phyloP scores from a whole-genome alignment of 148 eudicot species.

The Cornus florida region DNA sequence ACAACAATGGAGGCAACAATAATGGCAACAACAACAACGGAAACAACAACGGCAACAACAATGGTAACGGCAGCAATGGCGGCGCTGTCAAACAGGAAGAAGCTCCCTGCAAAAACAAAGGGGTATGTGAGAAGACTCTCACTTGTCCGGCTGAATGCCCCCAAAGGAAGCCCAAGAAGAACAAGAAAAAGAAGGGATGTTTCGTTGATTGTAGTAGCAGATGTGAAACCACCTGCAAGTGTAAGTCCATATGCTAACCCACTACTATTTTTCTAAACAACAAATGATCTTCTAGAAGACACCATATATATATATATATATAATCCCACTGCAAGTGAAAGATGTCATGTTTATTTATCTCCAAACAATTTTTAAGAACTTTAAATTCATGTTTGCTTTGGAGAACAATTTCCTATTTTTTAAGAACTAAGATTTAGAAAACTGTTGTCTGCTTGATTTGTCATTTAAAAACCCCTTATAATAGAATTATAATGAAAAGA shows the following conservation, averaged over 20 bases:
- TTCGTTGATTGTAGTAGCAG: slow-evolving; percentile 40
- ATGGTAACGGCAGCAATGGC: not conserved
- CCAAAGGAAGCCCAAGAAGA: slow-evolving; percentile 37
- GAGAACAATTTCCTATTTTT: no score
- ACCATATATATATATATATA: no score
- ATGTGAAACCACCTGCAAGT: slow-evolving; percentile 46
- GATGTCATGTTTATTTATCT: no score
- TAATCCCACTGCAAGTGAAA: not conserved
- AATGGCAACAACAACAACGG: slow-evolving; percentile 6
- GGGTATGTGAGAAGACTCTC: slow-evolving; percentile 25
- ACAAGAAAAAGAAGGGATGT: slow-evolving; percentile 43
- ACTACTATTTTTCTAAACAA: not conserved
- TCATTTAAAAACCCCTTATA: no score
- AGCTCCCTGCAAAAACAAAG: slow-evolving; percentile 25
- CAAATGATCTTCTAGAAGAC: not conserved
- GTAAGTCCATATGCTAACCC: slow-evolving; percentile 24
- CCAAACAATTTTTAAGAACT: no score
- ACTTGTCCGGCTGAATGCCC: slow-evolving; percentile 46
- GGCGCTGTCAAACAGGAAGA: slow-evolving; percentile 18
- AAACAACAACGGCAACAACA: not conserved
- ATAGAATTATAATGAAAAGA: no score
- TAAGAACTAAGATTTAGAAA: no score
- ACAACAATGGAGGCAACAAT: not conserved
- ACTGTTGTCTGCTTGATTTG: no score
- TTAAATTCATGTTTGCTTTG: no score